Percentiles rank a stretch among this genome's conserved stretches.
phyloP scores from a whole-genome alignment of 805 yeast genomes.

The Candida cerambycidarum region DNA sequence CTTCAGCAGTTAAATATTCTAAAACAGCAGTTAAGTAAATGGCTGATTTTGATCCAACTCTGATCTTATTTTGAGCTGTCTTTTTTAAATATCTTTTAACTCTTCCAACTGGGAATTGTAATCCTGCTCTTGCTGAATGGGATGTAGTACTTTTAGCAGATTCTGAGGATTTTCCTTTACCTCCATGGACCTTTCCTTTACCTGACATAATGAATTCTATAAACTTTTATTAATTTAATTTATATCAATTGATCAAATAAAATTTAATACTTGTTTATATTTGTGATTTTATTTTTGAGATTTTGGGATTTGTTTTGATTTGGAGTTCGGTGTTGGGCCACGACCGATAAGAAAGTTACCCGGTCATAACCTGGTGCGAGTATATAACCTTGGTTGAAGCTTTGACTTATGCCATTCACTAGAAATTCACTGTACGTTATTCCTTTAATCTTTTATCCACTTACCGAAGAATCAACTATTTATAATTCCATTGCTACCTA shows the following conservation, averaged over 20 bases:
- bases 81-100: slow-evolving; percentile 93
- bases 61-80: slow-evolving; percentile 76
- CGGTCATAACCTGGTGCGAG: too few species aligned
- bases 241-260: background rate
- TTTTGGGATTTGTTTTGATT: slow-evolving; percentile 14
- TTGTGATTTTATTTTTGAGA: slow-evolving; percentile 6
- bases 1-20: slow-evolving; percentile 96
- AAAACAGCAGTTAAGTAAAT: slow-evolving; percentile 93
- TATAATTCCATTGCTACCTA: slow-evolving; percentile 37
- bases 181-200: slow-evolving; percentile 91
- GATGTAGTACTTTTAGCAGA: slow-evolving; percentile 73
- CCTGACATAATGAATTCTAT: slow-evolving; percentile 59
- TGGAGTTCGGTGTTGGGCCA: background rate
- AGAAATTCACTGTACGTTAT: too few species aligned
- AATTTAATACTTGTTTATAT: slow-evolving; percentile 4
- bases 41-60: slow-evolving; percentile 88
- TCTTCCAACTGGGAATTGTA: slow-evolving; percentile 98
- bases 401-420: too few species aligned
- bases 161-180: slow-evolving; percentile 88
- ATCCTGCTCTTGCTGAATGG: slow-evolving; percentile 91
- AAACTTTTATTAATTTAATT: slow-evolving; percentile 1
- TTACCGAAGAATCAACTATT: slow-evolving; percentile 24
- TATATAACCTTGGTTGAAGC: too few species aligned
- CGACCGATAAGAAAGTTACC: slow-evolving; percentile 3
- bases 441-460: too few species aligned